Base-by-base conservation (phyloP, 805 yeast genomes). In the Allodekkera sacchari region DNA sequence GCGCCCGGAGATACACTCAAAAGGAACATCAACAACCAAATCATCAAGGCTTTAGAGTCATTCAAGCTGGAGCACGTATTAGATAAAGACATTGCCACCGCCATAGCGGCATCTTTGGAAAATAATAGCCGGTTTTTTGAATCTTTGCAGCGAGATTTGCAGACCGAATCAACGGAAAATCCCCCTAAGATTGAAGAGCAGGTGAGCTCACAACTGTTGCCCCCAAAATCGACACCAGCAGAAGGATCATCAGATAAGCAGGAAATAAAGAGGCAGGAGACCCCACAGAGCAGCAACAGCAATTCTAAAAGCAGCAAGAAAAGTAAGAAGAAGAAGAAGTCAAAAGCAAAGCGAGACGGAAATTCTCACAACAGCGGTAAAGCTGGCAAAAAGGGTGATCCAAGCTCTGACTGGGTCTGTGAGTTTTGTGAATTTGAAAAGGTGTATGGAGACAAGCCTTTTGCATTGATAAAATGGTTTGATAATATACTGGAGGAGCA, bases 381-480 rank as follows among this genome's bases (percentile, higher is more conserved):
- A 12, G 10, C 29, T 17, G 24, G 22, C 5, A 19, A 21, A 13
- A 19, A 13, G 14, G 45, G 45, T 2, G 45, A 44, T 14, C 39
- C 45, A 3, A 30, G 12, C 7, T 38, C 47, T n/a, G 26, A 35
- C 7, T 52, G 53, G 53, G 31, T 40, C 3, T 69, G 76, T 45
- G 53, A 66, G 29, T 57, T 69, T 27, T 69, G 76, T 50, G 70
- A 68, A 39, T 69, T 65, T 45, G 71, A 68, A 42, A 55, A 57
- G 7, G 57, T 68, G 4, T 69, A 53, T 43, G 75, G 76, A 2
- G 46, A 45, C 19, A 59, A 62, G 34, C 75, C 76, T 1, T 37
- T 50, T 16, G 63, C 61, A 37, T 49, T 66, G 50, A 60, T 66
- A 41, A 58, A 60, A 38, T 65, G 71, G 68, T 60, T 61, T 35